These are phyloP conservation scores for Westerdykella aurantiaca DNA, from an alignment of 2,329 filamentous ascomycete species.

Conservation along the genomic window DNA sequence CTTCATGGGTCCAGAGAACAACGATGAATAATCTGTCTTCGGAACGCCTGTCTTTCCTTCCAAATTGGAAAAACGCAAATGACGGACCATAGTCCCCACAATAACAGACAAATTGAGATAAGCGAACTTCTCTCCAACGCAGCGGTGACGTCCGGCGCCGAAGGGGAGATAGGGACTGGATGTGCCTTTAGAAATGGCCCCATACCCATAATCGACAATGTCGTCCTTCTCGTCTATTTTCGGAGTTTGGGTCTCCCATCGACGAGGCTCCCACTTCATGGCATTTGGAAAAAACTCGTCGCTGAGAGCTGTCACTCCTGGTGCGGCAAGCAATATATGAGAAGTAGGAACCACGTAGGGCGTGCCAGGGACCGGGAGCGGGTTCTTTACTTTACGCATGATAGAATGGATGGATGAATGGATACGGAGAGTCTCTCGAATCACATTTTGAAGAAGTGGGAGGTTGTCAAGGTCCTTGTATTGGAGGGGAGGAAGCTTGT, in stretches of 20 bases:
- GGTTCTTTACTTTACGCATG: conserved; percentile 76
- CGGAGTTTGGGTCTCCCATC: conserved; percentile 55
- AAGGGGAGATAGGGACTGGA: conserved; percentile 84
- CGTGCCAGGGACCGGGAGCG: conserved; percentile 72
- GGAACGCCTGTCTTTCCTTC: conserved; percentile 60
- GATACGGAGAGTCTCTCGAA: conserved; percentile 81
- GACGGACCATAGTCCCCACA: conserved; percentile 62
- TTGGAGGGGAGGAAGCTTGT: conserved; percentile 62
- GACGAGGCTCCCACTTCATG: conserved; percentile 73
- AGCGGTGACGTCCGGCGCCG: conserved; percentile 79
- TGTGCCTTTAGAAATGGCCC: conserved; percentile 77
- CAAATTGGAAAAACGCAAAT: conserved; percentile 60
- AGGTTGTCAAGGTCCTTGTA: conserved; percentile 71
- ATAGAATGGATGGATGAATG: conserved; percentile 87
- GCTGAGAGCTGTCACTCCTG: conserved; percentile 66
- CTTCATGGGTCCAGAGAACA: conserved; percentile 1
- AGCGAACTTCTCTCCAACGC: conserved; percentile 90
- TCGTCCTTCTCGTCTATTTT: conserved; percentile 52
- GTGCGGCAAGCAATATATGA: conserved; percentile 72
- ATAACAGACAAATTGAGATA: conserved; percentile 83
- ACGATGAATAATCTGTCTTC: conserved; percentile 53
- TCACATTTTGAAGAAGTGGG: conserved; percentile 68
- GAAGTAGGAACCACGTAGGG: conserved; percentile 69
- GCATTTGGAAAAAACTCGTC: conserved; percentile 71
- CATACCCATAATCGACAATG: conserved; percentile 83